Base-by-base conservation (phyloP, 305 asterid species). In the Solanum hybrid region DNA sequence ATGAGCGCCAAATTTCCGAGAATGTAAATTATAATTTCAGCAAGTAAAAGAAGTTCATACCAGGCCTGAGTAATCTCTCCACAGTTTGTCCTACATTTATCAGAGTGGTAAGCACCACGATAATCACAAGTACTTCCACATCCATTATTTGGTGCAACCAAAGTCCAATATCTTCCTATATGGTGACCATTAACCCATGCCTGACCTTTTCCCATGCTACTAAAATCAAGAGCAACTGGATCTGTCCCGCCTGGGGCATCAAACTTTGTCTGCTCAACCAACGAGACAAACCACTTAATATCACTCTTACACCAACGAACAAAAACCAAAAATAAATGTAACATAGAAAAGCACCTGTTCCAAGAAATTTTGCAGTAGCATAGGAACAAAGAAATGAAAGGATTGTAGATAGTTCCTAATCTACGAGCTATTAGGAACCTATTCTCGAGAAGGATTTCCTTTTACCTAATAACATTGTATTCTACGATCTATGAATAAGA, bases 141-240 rank as follows among this genome's bases (percentile, higher is more conserved):
- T 88, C 99, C 99, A 92, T 93, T 91, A 86, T 92, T 88, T 31
- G 98, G 98, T 51, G 98, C 96, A 86, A 79, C 90, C 89, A 97
- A 91, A 87, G 91, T 94, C 99, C 99, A 97, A 93, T 94, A 97
- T 92, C 98, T 94, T 88, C 99, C 99, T 10, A 96, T 92, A 92
- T 96, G 97, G 91, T 94, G 96, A 85, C 99, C 99, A 77, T 97
- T 97, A 88, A 97, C 93, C 99, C 99, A 96, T 78, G 91, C 95
- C 90, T 97, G 99, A 88, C 99, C 99, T 92, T 97, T 97, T 26
- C 97, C 98, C 99, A 97, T 96, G 90, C 96, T 94, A 34, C 93
- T 87, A 86, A 97, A 89, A 91, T 94, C 93, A 69, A 97, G 92
- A 89, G 95, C 93, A 88, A 96, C 96, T 64, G 99, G 98, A 91